Evolutionary conservation across 371 early-diverging fungal genomes (phyloP).

Genomic region (Rhizopus sp.): DNA sequence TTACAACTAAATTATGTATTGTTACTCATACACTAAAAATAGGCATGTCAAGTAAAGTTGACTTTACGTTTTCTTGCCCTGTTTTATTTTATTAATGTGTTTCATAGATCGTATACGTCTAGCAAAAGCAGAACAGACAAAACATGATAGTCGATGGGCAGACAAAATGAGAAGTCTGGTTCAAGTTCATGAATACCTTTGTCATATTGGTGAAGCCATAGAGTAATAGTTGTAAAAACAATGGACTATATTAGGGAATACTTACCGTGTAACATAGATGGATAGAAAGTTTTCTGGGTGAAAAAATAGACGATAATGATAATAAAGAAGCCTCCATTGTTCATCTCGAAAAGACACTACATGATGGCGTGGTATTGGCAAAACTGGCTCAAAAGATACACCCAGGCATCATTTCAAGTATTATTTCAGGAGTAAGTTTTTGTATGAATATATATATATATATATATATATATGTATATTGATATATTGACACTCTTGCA

Average conservation of each 20-base stretch:
- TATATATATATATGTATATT: not conserved
- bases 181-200: slow-evolving; percentile 98
- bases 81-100: not conserved
- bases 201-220: slow-evolving; percentile 99
- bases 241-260: slow-evolving; percentile 12
- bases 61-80: no score
- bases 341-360: slow-evolving; percentile 86
- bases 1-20: no score
- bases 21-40: no score
- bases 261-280: slow-evolving; percentile 62
- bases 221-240: slow-evolving; percentile 68
- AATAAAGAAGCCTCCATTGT: slow-evolving; percentile 57
- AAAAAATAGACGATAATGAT: slow-evolving; percentile 65
- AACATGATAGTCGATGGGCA: slow-evolving; percentile 78
- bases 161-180: slow-evolving; percentile 91
- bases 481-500: slow-evolving; percentile 54
- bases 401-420: slow-evolving; percentile 78
- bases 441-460: not conserved
- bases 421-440: slow-evolving; percentile 48
- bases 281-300: slow-evolving; percentile 91
- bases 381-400: slow-evolving; percentile 87
- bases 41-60: no score
- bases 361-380: slow-evolving; percentile 96
- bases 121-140: slow-evolving; percentile 44
- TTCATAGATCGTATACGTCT: slow-evolving; percentile 62